Evolutionary conservation across 306 rosid genomes (phyloP).

Genomic region (Luffa acutangula): DNA sequence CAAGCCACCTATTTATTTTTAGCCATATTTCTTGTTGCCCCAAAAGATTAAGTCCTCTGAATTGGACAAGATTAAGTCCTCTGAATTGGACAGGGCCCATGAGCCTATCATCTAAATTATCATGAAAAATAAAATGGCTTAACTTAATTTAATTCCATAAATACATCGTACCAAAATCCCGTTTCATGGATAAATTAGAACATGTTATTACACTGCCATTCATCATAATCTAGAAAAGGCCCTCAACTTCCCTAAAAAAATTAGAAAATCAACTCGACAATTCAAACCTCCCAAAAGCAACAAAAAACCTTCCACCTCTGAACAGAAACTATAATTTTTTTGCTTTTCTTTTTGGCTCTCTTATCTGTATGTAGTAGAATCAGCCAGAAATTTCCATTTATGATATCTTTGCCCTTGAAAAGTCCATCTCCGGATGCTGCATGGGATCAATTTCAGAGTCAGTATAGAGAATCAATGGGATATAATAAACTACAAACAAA

Average conservation of each 20-base stretch:
- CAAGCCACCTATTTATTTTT: too few species aligned
- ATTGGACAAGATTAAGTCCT: not conserved
- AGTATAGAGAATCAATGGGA: not conserved
- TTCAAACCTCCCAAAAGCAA: not conserved
- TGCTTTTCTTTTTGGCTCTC: not conserved
- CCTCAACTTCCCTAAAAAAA: not conserved
- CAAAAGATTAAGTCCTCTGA: too few species aligned
- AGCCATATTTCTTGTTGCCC: too few species aligned
- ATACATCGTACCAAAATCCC: not conserved
- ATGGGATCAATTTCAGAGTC: not conserved
- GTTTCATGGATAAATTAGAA: not conserved
- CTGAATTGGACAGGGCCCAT: not conserved
- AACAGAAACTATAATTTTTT: not conserved
- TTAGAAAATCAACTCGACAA: not conserved
- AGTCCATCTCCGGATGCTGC: slow-evolving; percentile 99
- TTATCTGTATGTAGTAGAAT: not conserved
- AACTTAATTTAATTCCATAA: not conserved
- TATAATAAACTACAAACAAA: not conserved
- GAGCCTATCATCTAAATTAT: not conserved
- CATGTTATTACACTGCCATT: not conserved
- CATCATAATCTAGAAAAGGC: not conserved
- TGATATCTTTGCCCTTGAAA: slow-evolving; percentile 58
- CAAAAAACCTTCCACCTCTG: not conserved
- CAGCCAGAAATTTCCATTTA: slow-evolving; percentile 12
- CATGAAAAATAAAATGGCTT: not conserved